Evolutionary conservation across 108 stramenopile species (phyloP), one percentile per base, ranked within the genome.

Genomic region (Epipyxis sp.): DNA sequence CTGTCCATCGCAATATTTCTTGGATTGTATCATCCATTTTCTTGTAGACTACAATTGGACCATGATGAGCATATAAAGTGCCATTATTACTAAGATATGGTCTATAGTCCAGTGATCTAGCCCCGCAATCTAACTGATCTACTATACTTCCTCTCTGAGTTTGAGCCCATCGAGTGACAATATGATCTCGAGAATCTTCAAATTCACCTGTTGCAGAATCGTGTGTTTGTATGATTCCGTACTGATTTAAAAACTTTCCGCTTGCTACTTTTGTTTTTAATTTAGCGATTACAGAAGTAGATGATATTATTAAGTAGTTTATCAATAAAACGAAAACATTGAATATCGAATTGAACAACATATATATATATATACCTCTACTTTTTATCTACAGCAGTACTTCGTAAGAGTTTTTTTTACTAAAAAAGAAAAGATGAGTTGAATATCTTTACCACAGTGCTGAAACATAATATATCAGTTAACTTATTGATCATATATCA

Each of bases 181-280:
- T 74, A 25, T 6, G 6, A 37, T 46, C 44, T 35, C 71, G 25
- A 6, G 16, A 6, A 16, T 54, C 50, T 29, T 35, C 32, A 37
- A 65, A 6, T 37, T 65, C 61, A n/a, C 71, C 71, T 34, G 71
- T 34, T 46, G 71, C 71, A 42, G 71, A 3, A 74, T 74, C 71
- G 43, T 74, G 71, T 30, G 71, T 34, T 37, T 37, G 20, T 20
- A 68, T 68, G 20, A 68, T 40, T 20, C 29, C 29, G 40, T 68
- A 68, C 41, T 68, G 39, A 13, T 13, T 68, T 20, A 68, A 41
- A 68, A 57, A 25, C 20, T 16, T 25, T 16, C 25, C 54, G 54
- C 54, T 25, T 20, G 20, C 25, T 57, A 57, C 16, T 57, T 57
- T n/a, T n/a, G n/a, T n/a, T n/a, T n/a, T n/a, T n/a, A n/a, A n/a